Base-by-base conservation (phyloP, 345 rosid genomes). In the Gossypium sturtianum region DNA sequence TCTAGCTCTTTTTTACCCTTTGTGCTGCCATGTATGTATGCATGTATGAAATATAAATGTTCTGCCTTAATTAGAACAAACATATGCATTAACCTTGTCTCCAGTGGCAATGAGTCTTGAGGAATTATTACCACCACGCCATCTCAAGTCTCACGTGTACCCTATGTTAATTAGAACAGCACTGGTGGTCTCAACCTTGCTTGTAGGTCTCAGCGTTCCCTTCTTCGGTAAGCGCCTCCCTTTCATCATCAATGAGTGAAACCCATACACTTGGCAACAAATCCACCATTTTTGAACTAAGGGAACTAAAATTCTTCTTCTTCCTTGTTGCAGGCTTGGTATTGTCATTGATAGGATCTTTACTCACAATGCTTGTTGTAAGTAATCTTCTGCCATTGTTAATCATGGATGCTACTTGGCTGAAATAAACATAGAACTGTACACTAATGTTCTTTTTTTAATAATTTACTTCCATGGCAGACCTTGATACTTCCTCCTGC, bases 81-180 rank as follows among this genome's bases (percentile, higher is more conserved):
- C 72, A 16, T 69, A 92, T 85, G 98, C 98, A 44, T 86, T 94
- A 82, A 92, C 98, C 70, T 77, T 94, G 59, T 88, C 98, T 63
- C 97, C 98, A 0, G 97, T 94, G 27, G 97, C 97, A 38, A 78
- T 94, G 97, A 86, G 98, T 80, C 89, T 94, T 41, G 98, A 94
- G 82, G 97, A 94, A 70, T 81, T 92, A 77, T 72, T 94, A 77
- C 94, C 98, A 57, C 82, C 92, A 68, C 84, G 64, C 79, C 82
- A 78, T 23, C 73, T 68, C 57, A 87, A 86, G 83, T 87, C 90
- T 76, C 87, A 87, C 78, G 45, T 88, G 27, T 89, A 87, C 11
- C 82, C 91, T 2, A 84, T 92, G 41, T 43, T 80, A 83, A 89
- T 94, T 72, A 84, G 98, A 77, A 94, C 94, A 1, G 80, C 81